Evolutionary conservation across 2,329 filamentous ascomycete species (phyloP).

Genomic region (Ilyonectria sp.): DNA sequence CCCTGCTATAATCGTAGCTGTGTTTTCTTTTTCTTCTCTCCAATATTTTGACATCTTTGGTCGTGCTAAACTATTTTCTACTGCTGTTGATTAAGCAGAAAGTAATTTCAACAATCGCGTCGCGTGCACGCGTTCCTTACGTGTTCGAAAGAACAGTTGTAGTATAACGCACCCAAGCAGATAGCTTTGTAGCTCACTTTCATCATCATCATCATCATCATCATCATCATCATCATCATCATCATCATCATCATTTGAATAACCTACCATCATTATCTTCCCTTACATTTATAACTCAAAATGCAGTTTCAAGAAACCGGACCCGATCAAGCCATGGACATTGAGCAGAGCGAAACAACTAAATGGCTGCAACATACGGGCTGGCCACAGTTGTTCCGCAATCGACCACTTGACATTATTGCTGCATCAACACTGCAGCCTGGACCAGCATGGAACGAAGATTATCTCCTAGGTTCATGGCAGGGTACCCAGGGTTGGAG

Average conservation of each 20-base stretch:
- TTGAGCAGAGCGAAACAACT: slow-evolving; percentile 22
- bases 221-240: slow-evolving; percentile 3
- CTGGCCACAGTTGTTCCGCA: slow-evolving; percentile 16
- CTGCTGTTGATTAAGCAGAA: slow-evolving; percentile 4
- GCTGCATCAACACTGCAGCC: slow-evolving; percentile 10
- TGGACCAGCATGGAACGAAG: slow-evolving; percentile 6
- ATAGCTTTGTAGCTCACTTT: not conserved
- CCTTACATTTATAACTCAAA: not conserved
- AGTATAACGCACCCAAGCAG: no score
- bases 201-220: slow-evolving; percentile 7
- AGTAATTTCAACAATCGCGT: slow-evolving; percentile 12
- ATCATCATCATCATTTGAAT: slow-evolving; percentile 3
- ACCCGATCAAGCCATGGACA: not conserved
- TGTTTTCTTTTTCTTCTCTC: slow-evolving; percentile 4
- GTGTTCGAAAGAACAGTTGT: slow-evolving; percentile 1
- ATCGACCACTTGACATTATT: slow-evolving; percentile 21
- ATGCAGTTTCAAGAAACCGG: not conserved
- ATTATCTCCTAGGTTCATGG: slow-evolving; percentile 8
- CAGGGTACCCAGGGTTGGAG: slow-evolving; percentile 1
- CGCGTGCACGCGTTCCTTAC: slow-evolving; percentile 8
- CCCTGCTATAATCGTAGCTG: slow-evolving; percentile 1
- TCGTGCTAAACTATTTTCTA: not conserved
- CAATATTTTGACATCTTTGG: not conserved
- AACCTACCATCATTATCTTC: not conserved
- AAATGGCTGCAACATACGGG: slow-evolving; percentile 16